A percentile compares a stretch with the other conserved stretches of the same genome.
Conservation (phyloP, 106 monocot species). For the Phalaenopsis equestris region DNA sequence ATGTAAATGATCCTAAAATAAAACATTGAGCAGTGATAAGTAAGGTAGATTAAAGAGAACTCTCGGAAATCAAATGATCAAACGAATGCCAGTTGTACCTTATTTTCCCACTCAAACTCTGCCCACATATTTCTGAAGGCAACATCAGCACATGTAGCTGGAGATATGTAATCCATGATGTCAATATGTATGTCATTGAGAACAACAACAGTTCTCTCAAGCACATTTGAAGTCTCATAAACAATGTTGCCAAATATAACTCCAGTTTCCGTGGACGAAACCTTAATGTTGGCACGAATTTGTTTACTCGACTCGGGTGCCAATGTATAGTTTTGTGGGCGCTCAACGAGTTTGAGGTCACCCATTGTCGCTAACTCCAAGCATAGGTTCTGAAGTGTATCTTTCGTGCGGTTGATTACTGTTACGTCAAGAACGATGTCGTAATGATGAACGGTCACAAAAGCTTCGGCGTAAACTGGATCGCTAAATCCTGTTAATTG, state of each 20-base stretch:
- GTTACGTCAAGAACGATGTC: conserved; percentile 96
- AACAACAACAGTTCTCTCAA: conserved; percentile 72
- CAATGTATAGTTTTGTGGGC: conserved; percentile 84
- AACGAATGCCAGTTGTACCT: conserved; percentile 36
- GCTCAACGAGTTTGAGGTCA: conserved; percentile 85
- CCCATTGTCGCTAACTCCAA: conserved; percentile 93
- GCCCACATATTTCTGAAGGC: conserved; percentile 94
- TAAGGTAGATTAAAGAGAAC: not conserved
- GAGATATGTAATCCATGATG: conserved; percentile 96
- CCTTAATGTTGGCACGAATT: conserved; percentile 86
- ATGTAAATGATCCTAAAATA: too few species aligned
- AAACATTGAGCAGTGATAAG: not conserved
- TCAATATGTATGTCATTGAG: conserved; percentile 95
- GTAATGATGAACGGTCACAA: conserved; percentile 87
- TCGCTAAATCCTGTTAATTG: conserved; percentile 90
- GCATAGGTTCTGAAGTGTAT: conserved; percentile 87
- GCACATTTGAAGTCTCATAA: conserved; percentile 88
- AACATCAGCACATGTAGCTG: conserved; percentile 76
- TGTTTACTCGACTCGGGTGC: conserved; percentile 88
- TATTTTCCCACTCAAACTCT: conserved; percentile 97
- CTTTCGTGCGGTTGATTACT: conserved; percentile 79
- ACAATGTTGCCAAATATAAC: conserved; percentile 96
- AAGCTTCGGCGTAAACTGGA: conserved; percentile 93
- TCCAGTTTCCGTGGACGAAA: conserved; percentile 94
- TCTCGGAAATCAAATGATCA: not conserved